A percentile compares a stretch with the other conserved stretches of the same genome.
phyloP scores from a whole-genome alignment of 1,284 basidiomycete genomes.

The Ganoderma boninense region DNA sequence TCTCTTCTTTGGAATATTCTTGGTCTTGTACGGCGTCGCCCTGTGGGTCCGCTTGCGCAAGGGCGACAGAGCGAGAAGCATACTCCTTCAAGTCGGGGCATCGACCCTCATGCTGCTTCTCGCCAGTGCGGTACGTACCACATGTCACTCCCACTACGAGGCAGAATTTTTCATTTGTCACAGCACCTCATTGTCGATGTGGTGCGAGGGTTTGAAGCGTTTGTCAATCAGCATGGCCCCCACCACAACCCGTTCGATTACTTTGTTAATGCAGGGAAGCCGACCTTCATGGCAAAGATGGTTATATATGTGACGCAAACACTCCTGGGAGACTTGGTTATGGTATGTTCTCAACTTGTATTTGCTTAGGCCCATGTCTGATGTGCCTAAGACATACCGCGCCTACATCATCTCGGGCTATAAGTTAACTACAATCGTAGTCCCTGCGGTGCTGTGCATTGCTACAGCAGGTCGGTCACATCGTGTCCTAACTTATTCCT shows the following conservation, averaged over 20 bases:
- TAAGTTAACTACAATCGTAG: not conserved
- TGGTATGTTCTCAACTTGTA: conserved; percentile 12
- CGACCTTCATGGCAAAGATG: conserved; percentile 15
- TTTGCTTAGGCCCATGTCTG: not conserved
- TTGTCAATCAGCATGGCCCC: conserved; percentile 4
- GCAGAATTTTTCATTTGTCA: not conserved
- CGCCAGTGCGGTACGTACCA: conserved; percentile 15
- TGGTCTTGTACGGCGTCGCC: conserved; percentile 22
- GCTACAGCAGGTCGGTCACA: conserved; percentile 16
- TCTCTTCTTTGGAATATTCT: conserved; percentile 25
- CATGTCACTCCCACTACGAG: not conserved
- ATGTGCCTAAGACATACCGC: conserved; percentile 22
- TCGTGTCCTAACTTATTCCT: not conserved
- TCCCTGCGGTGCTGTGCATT: conserved; percentile 15
- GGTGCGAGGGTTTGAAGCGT: conserved; percentile 2
- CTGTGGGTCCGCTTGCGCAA: conserved; percentile 19
- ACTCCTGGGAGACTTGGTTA: conserved; percentile 23
- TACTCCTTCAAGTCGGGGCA: conserved; percentile 8
- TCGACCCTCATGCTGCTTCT: conserved; percentile 25
- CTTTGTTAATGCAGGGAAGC: conserved; percentile 2
- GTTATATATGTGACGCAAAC: conserved; percentile 27
- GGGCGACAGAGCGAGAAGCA: not conserved
- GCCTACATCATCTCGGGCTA: conserved; percentile 24
- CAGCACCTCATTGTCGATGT: conserved; percentile 23
- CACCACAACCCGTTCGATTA: not conserved